phyloP scores from a whole-genome alignment of 2,329 filamentous ascomycete genomes.

The Eutypella sp. region DNA sequence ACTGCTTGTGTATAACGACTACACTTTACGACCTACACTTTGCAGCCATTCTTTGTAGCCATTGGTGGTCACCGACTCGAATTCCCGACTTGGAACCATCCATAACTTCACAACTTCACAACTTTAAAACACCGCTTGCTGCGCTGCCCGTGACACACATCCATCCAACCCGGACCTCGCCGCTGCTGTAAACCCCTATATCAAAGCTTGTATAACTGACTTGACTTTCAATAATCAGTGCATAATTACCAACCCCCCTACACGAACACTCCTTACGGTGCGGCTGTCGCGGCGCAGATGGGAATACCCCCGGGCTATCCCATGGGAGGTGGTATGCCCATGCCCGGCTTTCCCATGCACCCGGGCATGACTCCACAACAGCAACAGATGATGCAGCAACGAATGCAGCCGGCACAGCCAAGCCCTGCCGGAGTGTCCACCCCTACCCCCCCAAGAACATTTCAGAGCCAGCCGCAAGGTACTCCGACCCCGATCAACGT shows the following conservation, averaged over 20 bases:
- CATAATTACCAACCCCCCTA: slow-evolving; percentile 53
- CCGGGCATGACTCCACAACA: slow-evolving; percentile 42
- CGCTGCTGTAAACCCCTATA: slow-evolving; percentile 10
- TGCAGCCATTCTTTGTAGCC: slow-evolving; percentile 9
- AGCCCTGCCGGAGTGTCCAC: slow-evolving; percentile 29
- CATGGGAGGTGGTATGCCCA: slow-evolving; percentile 45
- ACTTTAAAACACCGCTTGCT: too few relatives aligned
- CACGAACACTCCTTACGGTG: slow-evolving; percentile 51
- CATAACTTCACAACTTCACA: slow-evolving; percentile 7
- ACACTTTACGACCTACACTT: too few relatives aligned
- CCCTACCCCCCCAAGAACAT: slow-evolving; percentile 33
- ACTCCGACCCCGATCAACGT: slow-evolving; percentile 31
- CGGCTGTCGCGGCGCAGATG: slow-evolving; percentile 44
- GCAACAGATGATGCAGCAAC: slow-evolving; percentile 40
- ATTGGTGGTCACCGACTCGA: slow-evolving; percentile 8
- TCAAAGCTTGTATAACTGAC: too few relatives aligned
- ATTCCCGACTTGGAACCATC: slow-evolving; percentile 5
- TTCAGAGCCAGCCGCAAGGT: slow-evolving; percentile 31
- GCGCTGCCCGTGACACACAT: too few relatives aligned
- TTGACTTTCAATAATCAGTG: slow-evolving; percentile 37
- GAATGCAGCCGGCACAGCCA: slow-evolving; percentile 34
- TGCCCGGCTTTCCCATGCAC: slow-evolving; percentile 54
- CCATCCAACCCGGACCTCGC: too few relatives aligned
- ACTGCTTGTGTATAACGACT: neutral
- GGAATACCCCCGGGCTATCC: slow-evolving; percentile 50